Evolutionary conservation across 768 basidiomycete genomes (phyloP), one percentile per base, ranked within the genome.

Genomic region (Mycena albidolilacea): DNA sequence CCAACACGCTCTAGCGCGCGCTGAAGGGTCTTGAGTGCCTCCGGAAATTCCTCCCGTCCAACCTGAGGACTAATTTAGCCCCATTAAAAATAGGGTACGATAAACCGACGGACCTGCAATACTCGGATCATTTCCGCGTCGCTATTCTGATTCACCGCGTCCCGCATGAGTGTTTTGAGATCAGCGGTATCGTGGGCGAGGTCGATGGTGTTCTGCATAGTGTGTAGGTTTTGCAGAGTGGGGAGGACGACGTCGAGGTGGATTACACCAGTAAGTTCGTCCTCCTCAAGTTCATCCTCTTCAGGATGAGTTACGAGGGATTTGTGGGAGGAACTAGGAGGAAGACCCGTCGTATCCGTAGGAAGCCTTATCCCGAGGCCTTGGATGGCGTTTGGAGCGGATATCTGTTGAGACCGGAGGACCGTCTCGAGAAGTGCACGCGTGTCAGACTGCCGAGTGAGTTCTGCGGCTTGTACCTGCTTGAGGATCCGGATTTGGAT

Each of bases 11-110:
- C 85, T 39, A 90, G 81, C 2, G 86, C 86, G 21, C 88, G 80
- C 77, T 88, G 88, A 0, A 90, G 80, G 7, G 89, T 87, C 79
- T 87, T 88, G 80, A 89, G 85, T n/a, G 88, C 87, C 78, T 90
- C 89, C 19, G 87, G 86, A 78, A 88, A 84, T 77, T 89, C 87
- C 63, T 85, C 84, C 15, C 85, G 80, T 62, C 83, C 80, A 64
- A 86, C 82, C 73, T 87, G 67, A n/a, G 11, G 7, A 21, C 7
- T n/a, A 48, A 17, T 7, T 69, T 15, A 69, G 57, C n/a, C 17
- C 15, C 17, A 23, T 23, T 2, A 43, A 58, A 46, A 30, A 54
- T 50, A 4, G 14, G 10, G 50, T 14, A 67, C 37, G 35, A 3
- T 54, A 23, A 46, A 46, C 1, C 9, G 48, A 68, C 82, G 75